Percentiles rank a stretch among this genome's conserved stretches.
Evolutionary conservation across 306 rosid species (phyloP).

Genomic region (Notholithocarpus densiflorus): DNA sequence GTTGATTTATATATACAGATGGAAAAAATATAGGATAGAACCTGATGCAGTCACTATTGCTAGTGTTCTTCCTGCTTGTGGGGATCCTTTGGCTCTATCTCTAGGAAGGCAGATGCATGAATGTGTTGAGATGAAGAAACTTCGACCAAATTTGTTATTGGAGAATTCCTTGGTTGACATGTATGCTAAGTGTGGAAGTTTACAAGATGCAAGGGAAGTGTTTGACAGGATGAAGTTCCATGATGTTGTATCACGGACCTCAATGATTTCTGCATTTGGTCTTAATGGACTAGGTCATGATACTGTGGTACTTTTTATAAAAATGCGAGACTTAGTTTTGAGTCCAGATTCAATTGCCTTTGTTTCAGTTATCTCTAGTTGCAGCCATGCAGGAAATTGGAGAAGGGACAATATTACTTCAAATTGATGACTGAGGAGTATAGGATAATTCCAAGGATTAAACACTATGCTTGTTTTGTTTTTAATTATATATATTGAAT

Average conservation of each 20-base stretch:
- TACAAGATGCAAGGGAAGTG: constrained; percentile 53
- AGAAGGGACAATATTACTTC: too few relatives aligned
- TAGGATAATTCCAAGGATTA: too few relatives aligned
- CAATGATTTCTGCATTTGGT: too few relatives aligned
- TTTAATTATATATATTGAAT: too few relatives aligned
- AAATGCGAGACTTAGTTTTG: too few relatives aligned
- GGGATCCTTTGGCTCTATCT: constrained; percentile 66
- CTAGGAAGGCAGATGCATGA: constrained; percentile 61
- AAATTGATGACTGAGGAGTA: too few relatives aligned
- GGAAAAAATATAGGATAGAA: constrained; percentile 44
- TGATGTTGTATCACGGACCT: constrained; percentile 33
- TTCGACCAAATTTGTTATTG: constrained; percentile 51
- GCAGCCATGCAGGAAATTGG: too few relatives aligned
- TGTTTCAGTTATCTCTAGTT: too few relatives aligned
- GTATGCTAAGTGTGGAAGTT: constrained; percentile 77
- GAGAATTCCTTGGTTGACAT: constrained; percentile 73
- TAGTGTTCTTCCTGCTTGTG: constrained; percentile 70
- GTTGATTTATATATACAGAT: constrained; percentile 46
- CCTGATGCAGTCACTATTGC: constrained; percentile 66
- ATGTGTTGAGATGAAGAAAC: constrained; percentile 45
- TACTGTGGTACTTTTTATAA: too few relatives aligned
- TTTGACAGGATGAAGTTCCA: constrained; percentile 49
- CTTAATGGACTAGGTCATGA: too few relatives aligned
- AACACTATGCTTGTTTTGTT: too few relatives aligned
- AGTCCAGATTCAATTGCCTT: too few relatives aligned